A percentile compares a stretch with the other conserved stretches of the same genome.
These are phyloP conservation scores for Shiraia bambusicola DNA, from an alignment of 2,329 filamentous ascomycete species.

Conservation along the genomic window DNA sequence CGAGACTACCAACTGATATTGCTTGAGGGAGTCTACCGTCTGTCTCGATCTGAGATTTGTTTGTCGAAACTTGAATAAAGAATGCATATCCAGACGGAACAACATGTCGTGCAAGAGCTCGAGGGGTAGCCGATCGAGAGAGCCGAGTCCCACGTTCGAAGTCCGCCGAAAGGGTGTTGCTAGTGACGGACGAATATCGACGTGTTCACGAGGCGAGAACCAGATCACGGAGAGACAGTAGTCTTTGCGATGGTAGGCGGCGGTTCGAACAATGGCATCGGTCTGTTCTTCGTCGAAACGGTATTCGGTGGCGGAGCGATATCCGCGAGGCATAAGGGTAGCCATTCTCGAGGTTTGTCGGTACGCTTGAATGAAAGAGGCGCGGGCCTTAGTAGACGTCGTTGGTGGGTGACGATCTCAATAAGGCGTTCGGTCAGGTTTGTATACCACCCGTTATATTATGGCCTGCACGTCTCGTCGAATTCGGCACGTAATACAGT, in stretches of 20 bases:
- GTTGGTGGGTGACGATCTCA: too few relatives aligned
- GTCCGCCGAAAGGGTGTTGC: not conserved
- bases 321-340: too few relatives aligned
- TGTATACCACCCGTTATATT: too few relatives aligned
- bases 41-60: constrained; percentile 23
- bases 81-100: constrained; percentile 33
- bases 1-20: constrained; percentile 25
- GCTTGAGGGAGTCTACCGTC: constrained; percentile 19
- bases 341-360: too few relatives aligned
- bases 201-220: constrained; percentile 35
- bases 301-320: too few relatives aligned
- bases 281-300: too few relatives aligned
- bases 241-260: constrained; percentile 36
- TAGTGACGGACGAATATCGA: constrained; percentile 12
- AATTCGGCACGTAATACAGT: too few relatives aligned
- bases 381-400: too few relatives aligned
- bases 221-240: constrained; percentile 32
- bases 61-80: constrained; percentile 38
- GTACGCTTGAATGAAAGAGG: too few relatives aligned
- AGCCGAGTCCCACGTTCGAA: constrained; percentile 21
- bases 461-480: too few relatives aligned
- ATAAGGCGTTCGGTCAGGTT: too few relatives aligned
- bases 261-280: constrained; percentile 32
- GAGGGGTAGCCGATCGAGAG: constrained; percentile 33
- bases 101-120: constrained; percentile 36